Conservation (phyloP, 495 filamentous ascomycete species). For the Clohesyomyces aquaticus region DNA sequence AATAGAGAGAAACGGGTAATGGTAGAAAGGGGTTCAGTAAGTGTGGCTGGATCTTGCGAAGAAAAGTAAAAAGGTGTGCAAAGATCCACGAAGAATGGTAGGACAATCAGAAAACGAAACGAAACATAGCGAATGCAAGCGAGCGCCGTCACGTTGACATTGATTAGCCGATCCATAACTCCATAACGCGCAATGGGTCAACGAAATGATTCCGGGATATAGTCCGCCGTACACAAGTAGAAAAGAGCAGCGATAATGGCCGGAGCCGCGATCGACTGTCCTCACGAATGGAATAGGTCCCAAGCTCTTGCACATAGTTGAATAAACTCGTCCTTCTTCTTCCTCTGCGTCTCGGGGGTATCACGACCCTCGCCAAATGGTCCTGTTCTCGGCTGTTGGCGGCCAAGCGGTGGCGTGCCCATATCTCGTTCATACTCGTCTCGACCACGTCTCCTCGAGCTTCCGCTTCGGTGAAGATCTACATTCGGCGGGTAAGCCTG, state of each 20-base stretch:
- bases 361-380: slow-evolving; percentile 57
- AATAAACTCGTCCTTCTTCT: slow-evolving; percentile 95
- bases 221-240: slow-evolving; percentile 5
- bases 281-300: slow-evolving; percentile 95
- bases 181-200: slow-evolving; percentile 22
- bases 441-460: slow-evolving; percentile 72
- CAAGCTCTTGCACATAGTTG: slow-evolving; percentile 84
- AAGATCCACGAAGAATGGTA: slow-evolving; percentile 4
- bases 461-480: slow-evolving; percentile 47
- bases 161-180: slow-evolving; percentile 25
- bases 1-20: slow-evolving; percentile 14
- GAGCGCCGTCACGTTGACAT: slow-evolving; percentile 18
- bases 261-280: not conserved
- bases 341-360: slow-evolving; percentile 78
- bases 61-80: not conserved
- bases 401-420: slow-evolving; percentile 70
- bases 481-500: slow-evolving; percentile 40
- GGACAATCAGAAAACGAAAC: slow-evolving; percentile 18
- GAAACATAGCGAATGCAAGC: slow-evolving; percentile 24
- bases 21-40: not conserved
- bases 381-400: slow-evolving; percentile 37
- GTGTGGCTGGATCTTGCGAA: slow-evolving; percentile 14
- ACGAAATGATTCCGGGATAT: slow-evolving; percentile 1
- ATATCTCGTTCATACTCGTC: slow-evolving; percentile 90
- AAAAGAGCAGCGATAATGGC: not conserved